A percentile compares a stretch with the other conserved stretches of the same genome.
phyloP scores from a whole-genome alignment of 2,329 filamentous ascomycete genomes.

The Lasiodiplodia sp. region DNA sequence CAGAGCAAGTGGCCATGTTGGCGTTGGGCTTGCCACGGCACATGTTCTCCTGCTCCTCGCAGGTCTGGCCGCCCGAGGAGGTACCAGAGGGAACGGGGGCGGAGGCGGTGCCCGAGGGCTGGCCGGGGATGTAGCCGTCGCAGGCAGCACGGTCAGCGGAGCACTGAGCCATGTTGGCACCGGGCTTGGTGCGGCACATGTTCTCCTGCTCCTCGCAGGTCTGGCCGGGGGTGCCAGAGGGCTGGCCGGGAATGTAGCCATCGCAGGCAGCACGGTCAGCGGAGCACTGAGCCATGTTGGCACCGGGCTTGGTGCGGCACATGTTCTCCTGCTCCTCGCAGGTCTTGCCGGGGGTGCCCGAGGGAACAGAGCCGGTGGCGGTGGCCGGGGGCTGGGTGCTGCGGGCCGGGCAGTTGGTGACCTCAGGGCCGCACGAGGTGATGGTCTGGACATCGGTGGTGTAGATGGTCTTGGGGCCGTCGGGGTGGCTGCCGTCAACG shows the following conservation, averaged over 20 bases:
- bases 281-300: slow-evolving; percentile 19
- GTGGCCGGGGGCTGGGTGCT: background rate
- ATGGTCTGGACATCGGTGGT: slow-evolving; percentile 26
- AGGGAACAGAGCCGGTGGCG: background rate
- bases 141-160: slow-evolving; percentile 5
- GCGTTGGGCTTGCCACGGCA: slow-evolving; percentile 10
- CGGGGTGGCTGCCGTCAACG: background rate
- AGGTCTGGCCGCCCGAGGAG: background rate
- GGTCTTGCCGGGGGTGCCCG: slow-evolving; percentile 4
- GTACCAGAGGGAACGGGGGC: background rate
- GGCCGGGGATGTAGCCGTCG: slow-evolving; percentile 20
- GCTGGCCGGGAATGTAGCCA: slow-evolving; percentile 14
- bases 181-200: slow-evolving; percentile 10
- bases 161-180: slow-evolving; percentile 20
- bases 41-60: slow-evolving; percentile 21
- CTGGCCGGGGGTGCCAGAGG: slow-evolving; percentile 4
- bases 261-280: slow-evolving; percentile 13
- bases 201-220: slow-evolving; percentile 23
- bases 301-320: slow-evolving; percentile 13
- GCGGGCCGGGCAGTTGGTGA: slow-evolving; percentile 29
- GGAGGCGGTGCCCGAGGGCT: background rate
- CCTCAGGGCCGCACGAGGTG: slow-evolving; percentile 28
- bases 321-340: slow-evolving; percentile 23
- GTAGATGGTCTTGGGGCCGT: slow-evolving; percentile 20
- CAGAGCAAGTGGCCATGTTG: slow-evolving; percentile 21